Conservation (phyloP, 2,329 filamentous ascomycete species). For the Davidsoniella neocaledoniae region DNA sequence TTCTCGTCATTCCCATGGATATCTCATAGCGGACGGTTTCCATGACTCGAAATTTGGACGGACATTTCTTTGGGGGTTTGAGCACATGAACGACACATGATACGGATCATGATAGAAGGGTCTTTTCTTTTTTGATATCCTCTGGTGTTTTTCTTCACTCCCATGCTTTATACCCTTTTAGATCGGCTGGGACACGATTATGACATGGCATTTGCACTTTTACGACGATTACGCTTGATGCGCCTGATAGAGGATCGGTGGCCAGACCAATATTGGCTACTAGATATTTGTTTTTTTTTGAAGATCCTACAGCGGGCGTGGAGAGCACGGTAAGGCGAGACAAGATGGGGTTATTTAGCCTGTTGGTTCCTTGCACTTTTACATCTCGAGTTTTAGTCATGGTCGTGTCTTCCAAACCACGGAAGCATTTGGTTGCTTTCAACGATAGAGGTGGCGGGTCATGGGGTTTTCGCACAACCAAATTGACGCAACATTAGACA, state of each 20-base stretch:
- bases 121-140: constrained; percentile 16
- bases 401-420: constrained; percentile 20
- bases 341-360: constrained; percentile 5
- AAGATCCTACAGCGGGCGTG: constrained; percentile 13
- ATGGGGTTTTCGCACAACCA: constrained; percentile 17
- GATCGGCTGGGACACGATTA: constrained; percentile 16
- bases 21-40: not conserved
- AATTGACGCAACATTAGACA: constrained; percentile 34
- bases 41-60: not conserved
- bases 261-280: constrained; percentile 2
- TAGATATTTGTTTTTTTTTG: constrained; percentile 10
- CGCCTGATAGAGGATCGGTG: constrained; percentile 13
- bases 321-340: constrained; percentile 12
- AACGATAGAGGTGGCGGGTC: constrained; percentile 23
- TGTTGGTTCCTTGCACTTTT: constrained; percentile 8
- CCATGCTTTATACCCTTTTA: constrained; percentile 17
- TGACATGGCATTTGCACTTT: constrained; percentile 13
- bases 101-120: constrained; percentile 14
- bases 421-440: constrained; percentile 22
- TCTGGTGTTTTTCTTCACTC: constrained; percentile 13
- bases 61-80: constrained; percentile 16
- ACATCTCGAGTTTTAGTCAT: constrained; percentile 13
- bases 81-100: constrained; percentile 18
- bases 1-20: not conserved
- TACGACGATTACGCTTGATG: constrained; percentile 13